Evolutionary conservation across 1,284 basidiomycete genomes (phyloP).

Genomic region (Sanguinoderma infundibulare): DNA sequence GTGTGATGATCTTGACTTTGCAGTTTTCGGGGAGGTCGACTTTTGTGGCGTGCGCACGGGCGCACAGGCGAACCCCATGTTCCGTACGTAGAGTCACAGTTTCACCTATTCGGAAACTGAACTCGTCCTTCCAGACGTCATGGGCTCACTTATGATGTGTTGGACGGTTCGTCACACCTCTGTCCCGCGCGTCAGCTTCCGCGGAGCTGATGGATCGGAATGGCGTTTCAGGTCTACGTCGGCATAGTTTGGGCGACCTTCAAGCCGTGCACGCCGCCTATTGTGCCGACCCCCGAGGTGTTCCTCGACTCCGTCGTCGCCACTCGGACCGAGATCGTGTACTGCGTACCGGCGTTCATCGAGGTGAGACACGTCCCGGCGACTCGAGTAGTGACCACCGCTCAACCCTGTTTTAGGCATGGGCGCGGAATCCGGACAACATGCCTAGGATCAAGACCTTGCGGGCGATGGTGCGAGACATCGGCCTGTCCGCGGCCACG

Average conservation of each 20-base stretch:
- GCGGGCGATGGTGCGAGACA: slow-evolving; percentile 26
- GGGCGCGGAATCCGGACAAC: slow-evolving; percentile 28
- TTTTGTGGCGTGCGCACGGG: slow-evolving; percentile 28
- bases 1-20: neutral
- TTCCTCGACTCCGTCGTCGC: slow-evolving; percentile 13
- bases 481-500: neutral
- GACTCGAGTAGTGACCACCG: neutral
- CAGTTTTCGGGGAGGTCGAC: slow-evolving; percentile 29
- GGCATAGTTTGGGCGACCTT: slow-evolving; percentile 19
- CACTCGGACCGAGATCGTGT: slow-evolving; percentile 16
- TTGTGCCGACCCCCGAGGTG: slow-evolving; percentile 21
- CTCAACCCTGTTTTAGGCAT: slow-evolving; percentile 13
- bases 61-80: slow-evolving; percentile 30
- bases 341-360: slow-evolving; percentile 29
- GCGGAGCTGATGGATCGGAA: neutral
- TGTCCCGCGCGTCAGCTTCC: neutral
- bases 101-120: neutral
- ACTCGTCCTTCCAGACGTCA: slow-evolving; percentile 9
- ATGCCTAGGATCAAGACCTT: slow-evolving; percentile 26
- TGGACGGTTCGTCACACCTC: slow-evolving; percentile 13
- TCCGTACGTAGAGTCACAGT: slow-evolving; percentile 20
- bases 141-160: slow-evolving; percentile 22
- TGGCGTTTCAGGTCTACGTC: slow-evolving; percentile 9
- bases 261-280: slow-evolving; percentile 22
- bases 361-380: slow-evolving; percentile 25